phyloP scores from a whole-genome alignment of 2,329 filamentous ascomycete genomes.

The Metarhizium robertsii region DNA sequence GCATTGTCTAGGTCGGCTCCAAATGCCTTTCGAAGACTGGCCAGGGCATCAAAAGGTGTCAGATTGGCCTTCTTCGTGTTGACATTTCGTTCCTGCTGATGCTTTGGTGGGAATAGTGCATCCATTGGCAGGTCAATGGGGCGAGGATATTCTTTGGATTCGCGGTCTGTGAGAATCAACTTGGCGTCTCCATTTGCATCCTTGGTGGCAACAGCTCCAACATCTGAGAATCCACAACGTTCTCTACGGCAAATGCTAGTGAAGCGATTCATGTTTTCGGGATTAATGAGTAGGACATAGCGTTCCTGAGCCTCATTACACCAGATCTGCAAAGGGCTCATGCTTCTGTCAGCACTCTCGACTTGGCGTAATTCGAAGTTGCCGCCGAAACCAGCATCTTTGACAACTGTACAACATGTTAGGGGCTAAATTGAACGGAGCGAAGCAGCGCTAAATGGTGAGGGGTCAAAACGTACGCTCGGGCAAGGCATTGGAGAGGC shows the following conservation, averaged over 20 bases:
- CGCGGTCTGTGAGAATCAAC: conserved; percentile 72
- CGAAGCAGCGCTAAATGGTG: neutral
- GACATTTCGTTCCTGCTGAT: conserved; percentile 70
- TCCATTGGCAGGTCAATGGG: conserved; percentile 88
- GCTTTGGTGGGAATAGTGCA: conserved; percentile 77
- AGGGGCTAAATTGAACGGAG: neutral
- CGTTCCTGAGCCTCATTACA: conserved; percentile 95
- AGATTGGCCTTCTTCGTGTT: conserved; percentile 59
- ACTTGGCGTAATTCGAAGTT: conserved; percentile 91
- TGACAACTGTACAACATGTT: conserved; percentile 46
- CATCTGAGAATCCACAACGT: conserved; percentile 84
- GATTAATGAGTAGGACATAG: conserved; percentile 84
- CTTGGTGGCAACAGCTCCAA: conserved; percentile 63
- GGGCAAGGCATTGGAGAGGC: conserved; percentile 64
- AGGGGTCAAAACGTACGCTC: conserved; percentile 37
- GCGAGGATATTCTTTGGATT: conserved; percentile 62
- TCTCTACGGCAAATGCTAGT: conserved; percentile 64
- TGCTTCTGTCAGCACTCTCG: conserved; percentile 78
- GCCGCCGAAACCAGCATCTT: conserved; percentile 85
- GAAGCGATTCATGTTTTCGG: conserved; percentile 70
- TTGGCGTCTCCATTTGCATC: conserved; percentile 56
- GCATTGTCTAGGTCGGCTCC: conserved; percentile 42
- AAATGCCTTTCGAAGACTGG: conserved; percentile 56
- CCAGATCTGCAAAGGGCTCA: conserved; percentile 97
- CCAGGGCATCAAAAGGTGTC: conserved; percentile 59